phyloP scores from a whole-genome alignment of 1,284 basidiomycete species.

The Tilletia walkeri region DNA sequence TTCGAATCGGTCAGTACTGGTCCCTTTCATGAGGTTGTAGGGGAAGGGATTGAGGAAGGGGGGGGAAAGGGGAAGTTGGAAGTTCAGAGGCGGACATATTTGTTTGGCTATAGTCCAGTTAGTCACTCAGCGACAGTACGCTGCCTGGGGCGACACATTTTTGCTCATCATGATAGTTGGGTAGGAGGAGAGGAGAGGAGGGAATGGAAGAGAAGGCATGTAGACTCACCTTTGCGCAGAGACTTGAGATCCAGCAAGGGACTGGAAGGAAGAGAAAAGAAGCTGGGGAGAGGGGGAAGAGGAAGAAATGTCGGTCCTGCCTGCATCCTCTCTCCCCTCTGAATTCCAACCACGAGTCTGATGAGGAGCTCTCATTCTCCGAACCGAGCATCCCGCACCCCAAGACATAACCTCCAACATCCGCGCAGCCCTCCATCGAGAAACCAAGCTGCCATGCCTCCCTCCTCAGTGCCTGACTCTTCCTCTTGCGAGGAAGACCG shows the following conservation, averaged over 20 bases:
- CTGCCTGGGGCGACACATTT: conserved; percentile 18
- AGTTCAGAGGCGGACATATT: conserved; percentile 14
- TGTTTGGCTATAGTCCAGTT: conserved; percentile 16
- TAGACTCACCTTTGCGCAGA: not conserved
- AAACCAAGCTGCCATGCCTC: no score
- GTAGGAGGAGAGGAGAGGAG: not conserved
- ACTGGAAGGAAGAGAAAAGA: not conserved
- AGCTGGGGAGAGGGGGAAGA: not conserved
- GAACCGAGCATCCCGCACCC: not conserved
- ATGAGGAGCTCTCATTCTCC: no score
- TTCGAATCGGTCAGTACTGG: not conserved
- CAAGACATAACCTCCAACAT: no score
- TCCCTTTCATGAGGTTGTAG: not conserved
- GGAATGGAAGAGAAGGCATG: not conserved
- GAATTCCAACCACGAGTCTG: not conserved
- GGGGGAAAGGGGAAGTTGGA: not conserved
- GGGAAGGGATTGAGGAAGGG: not conserved
- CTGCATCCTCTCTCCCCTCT: not conserved
- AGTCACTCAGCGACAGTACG: conserved; percentile 13
- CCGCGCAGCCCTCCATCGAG: no score
- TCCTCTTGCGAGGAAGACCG: not conserved
- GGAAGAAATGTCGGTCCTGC: conserved; percentile 12
- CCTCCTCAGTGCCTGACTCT: not conserved
- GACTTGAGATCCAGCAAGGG: not conserved
- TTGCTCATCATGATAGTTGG: conserved; percentile 13